Evolutionary conservation across 352 stramenopile species (phyloP).

Genomic region (Aphanomyces stellatus): DNA sequence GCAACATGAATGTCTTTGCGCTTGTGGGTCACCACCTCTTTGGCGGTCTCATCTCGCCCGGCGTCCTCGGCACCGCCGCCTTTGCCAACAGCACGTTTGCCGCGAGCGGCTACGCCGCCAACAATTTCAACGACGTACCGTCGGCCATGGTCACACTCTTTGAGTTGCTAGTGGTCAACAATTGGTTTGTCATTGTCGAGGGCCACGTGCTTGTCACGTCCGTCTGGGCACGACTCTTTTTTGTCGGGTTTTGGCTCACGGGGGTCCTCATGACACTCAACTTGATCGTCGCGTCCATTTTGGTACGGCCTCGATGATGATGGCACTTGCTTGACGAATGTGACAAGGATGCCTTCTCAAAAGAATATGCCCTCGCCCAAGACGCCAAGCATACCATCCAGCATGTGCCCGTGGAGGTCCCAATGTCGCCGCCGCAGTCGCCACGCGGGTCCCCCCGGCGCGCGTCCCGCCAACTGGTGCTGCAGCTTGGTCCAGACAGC

Average conservation of each 20-base stretch:
- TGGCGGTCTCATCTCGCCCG: constrained; percentile 39
- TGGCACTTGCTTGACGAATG: neutral
- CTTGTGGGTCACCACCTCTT: constrained; percentile 53
- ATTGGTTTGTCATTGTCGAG: constrained; percentile 70
- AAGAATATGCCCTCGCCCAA: neutral
- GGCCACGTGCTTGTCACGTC: constrained; percentile 41
- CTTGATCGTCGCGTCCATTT: constrained; percentile 49
- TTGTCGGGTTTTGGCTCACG: constrained; percentile 64
- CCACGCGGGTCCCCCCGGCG: no score
- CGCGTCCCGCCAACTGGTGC: no score
- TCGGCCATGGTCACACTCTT: constrained; percentile 57
- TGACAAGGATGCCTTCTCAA: constrained; percentile 2
- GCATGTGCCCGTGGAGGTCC: neutral
- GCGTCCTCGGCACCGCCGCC: constrained; percentile 21
- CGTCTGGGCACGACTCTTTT: constrained; percentile 52
- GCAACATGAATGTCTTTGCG: constrained; percentile 47
- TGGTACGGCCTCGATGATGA: neutral
- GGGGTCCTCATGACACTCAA: constrained; percentile 65
- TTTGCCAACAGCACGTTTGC: constrained; percentile 37
- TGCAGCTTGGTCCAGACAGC: no score
- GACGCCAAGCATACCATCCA: neutral
- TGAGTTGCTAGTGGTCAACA: constrained; percentile 67
- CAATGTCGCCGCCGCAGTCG: no score
- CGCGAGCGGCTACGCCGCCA: constrained; percentile 44
- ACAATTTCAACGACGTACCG: constrained; percentile 76